These are phyloP conservation scores for Neurospora sp. DNA, from an alignment of 495 filamentous ascomycete genomes.

Conservation along the genomic window DNA sequence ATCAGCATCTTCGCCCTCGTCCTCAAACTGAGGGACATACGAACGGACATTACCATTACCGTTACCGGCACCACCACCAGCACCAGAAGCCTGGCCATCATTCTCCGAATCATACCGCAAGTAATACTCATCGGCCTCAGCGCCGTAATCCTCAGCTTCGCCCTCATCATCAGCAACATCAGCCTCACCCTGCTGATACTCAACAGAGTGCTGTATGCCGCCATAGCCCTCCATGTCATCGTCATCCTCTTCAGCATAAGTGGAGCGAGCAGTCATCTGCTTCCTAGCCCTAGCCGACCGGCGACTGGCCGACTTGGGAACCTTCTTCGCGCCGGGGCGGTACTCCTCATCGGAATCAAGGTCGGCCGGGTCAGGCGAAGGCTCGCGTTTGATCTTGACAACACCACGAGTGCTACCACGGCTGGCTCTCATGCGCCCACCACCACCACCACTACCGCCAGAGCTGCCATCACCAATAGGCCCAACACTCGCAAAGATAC, in stretches of 20 bases:
- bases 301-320: neutral
- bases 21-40: neutral
- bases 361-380: conserved; percentile 1
- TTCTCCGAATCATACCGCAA: neutral
- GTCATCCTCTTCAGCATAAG: conserved; percentile 2
- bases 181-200: neutral
- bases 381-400: neutral
- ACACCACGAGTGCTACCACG: neutral
- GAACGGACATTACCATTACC: neutral
- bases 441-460: neutral
- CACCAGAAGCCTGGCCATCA: neutral
- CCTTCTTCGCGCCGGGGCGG: neutral
- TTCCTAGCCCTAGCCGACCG: conserved; percentile 1
- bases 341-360: conserved; percentile 5
- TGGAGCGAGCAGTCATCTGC: neutral
- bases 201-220: neutral
- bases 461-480: neutral
- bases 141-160: neutral
- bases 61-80: neutral
- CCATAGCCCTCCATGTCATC: neutral
- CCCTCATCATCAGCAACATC: conserved; percentile 1
- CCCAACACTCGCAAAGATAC: neutral
- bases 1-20: neutral
- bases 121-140: neutral
- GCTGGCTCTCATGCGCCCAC: neutral